Base-by-base conservation (phyloP, 106 monocot species). In the Allium sativum region DNA sequence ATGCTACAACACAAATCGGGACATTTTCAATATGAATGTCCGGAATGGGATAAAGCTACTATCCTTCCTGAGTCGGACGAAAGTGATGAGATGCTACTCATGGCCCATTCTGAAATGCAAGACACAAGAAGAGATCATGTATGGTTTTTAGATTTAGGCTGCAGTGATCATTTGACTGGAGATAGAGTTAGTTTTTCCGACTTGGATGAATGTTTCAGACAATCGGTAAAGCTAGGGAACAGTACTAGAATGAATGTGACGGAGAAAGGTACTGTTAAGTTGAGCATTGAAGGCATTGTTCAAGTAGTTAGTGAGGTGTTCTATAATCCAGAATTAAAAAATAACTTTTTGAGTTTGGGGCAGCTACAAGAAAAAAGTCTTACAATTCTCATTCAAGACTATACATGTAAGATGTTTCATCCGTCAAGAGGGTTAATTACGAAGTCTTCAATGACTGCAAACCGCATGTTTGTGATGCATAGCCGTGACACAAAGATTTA, bases 1-100 rank as follows among this genome's bases (percentile, higher is more conserved):
- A 51, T 51, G 51, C 51, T 13, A 51, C 5, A 51, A 51, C 4
- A 51, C 51, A 51, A 51, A 4, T 51, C 5, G 51, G 51, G 51
- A 51, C 51, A 51, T 51, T 51, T 51, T 51, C 51, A 51, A 4
- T 51, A 51, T 51, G 51, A 51, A 51, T 51, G 51, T 51, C n/a
- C 4, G 51, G 51, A 51, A 51, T 51, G 51, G 51, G 51, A 51
- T 12, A 51, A 51, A 51, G 51, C 51, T 4, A n/a, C 4, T n/a
- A 51, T 2, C 51, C 5, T 2, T 51, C 3, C 5, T 51, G 51
- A 51, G 5, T 51, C 5, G 51, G 51, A 51, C 5, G 51, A 51
- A n/a, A 51, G 14, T n/a, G 51, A 51, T 12, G 51, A 4, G 51
- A 51, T 51, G 51, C 4, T 51, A 13, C 4, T 51, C 51, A 51